A percentile compares a stretch with the other conserved stretches of the same genome.
Conservation (phyloP, 768 basidiomycete species). For the Leccinum imitatum region DNA sequence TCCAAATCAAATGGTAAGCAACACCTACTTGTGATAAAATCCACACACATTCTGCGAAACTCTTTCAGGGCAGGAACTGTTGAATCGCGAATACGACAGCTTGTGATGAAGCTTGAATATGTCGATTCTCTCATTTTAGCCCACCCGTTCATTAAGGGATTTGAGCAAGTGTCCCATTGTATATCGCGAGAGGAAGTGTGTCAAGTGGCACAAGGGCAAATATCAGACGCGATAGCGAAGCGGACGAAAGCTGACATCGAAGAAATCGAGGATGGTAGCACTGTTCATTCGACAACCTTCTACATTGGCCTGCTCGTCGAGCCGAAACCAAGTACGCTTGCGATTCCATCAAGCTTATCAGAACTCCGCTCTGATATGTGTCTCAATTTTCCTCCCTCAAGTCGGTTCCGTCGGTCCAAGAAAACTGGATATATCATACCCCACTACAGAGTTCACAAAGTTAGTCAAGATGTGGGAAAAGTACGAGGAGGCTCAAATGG, state of each 20-base stretch:
- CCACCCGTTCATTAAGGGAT: conserved; percentile 94
- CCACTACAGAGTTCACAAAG: conserved; percentile 92
- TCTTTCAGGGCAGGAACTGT: conserved; percentile 85
- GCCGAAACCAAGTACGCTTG: conserved; percentile 78
- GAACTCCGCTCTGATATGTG: conserved; percentile 19
- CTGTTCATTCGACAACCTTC: conserved; percentile 95
- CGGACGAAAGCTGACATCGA: conserved; percentile 79
- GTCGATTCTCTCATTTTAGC: conserved; percentile 89
- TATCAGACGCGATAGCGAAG: conserved; percentile 66
- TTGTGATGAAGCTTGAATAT: conserved; percentile 97
- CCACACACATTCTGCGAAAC: conserved; percentile 15
- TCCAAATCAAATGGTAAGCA: conserved; percentile 88
- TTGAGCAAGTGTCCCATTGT: conserved; percentile 86
- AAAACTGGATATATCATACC: conserved; percentile 94
- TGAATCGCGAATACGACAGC: conserved; percentile 91
- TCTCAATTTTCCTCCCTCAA: conserved; percentile 33
- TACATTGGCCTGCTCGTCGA: conserved; percentile 94
- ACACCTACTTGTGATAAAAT: not conserved
- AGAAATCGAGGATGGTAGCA: conserved; percentile 69
- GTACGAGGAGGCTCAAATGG: conserved; percentile 90
- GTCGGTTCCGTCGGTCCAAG: conserved; percentile 77
- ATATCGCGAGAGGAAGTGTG: conserved; percentile 84
- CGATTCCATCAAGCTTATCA: conserved; percentile 13
- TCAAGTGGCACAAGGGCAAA: conserved; percentile 84
- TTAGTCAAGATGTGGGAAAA: conserved; percentile 95